Evolutionary conservation across 148 eudicot genomes (phyloP), one percentile per base, ranked within the genome.

Genomic region (Camellia japonica): DNA sequence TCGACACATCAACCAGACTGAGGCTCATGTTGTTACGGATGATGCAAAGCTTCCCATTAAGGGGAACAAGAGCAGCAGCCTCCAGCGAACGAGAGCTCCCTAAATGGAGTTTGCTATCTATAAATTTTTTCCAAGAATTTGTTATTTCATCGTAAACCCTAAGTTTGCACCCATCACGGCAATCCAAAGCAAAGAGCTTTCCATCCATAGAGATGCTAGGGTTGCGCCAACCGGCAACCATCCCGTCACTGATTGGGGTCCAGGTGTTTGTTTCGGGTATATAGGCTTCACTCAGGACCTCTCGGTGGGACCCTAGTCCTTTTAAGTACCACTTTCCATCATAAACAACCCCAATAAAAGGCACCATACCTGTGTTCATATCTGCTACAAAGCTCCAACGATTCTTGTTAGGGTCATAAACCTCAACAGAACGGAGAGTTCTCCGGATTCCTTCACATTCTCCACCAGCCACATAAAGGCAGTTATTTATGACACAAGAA

Each of bases 341-440:
- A 79, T 95, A 87, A 42, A 92, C 97, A 0, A 95, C 97, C n/a
- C 99, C 99, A 44, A 93, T 95, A 80, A 93, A 92, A 49, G 99
- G 99, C 47, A 95, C 97, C 99, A 95, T 93, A 52, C 90, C 95
- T 0, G 89, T 89, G 87, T 93, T 93, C 99, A 95, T 95, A 49
- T 95, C 99, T 12, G 97, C 86, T 43, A 93, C 84, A 55, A 87
- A 89, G 78, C 84, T 90, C 99, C 99, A 95, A 72, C 94, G 84
- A 67, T 88, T 90, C 84, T 81, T 92, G 71, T 92, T 93, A 0
- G 97, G 99, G 68, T 95, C 99, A 80, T 95, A 95, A 41, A 95
- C 93, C 83, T 95, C 99, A 71, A 92, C 97, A 3, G 99, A 87
- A 11, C 99, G 89, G 7, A 95, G 93, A 62, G 97, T 88, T 72